Conservation (phyloP, 768 basidiomycete genomes). For the Rhodotorula graminis region DNA sequence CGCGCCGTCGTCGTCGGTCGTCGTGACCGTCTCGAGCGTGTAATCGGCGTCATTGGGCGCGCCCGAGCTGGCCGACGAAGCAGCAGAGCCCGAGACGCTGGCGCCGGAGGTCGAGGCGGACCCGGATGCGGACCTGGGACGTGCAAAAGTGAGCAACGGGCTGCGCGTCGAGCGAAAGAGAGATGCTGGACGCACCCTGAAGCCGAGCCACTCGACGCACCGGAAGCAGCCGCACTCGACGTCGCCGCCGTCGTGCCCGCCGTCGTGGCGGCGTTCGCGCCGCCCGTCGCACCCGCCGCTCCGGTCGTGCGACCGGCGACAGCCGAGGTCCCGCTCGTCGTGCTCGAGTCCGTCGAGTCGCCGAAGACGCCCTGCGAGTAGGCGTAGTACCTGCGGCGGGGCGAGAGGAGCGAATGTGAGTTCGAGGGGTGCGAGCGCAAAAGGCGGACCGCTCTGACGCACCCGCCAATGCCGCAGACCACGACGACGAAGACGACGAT, state of each 20-base stretch:
- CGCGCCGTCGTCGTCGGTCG: not conserved
- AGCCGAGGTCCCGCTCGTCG: not conserved
- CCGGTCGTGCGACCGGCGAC: not conserved
- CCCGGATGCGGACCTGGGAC: not conserved
- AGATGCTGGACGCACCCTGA: not conserved
- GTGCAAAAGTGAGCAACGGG: no score
- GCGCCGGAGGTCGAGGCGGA: not conserved
- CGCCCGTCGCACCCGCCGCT: not conserved
- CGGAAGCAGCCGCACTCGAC: not conserved
- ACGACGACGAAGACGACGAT: not conserved
- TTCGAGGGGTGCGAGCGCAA: not conserved
- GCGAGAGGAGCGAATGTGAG: not conserved
- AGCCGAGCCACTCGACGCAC: not conserved
- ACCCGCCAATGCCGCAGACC: not conserved
- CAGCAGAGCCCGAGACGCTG: not conserved
- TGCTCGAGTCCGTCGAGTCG: not conserved
- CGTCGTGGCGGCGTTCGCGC: not conserved
- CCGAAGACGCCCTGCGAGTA: not conserved
- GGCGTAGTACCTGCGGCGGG: not conserved
- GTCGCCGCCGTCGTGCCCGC: not conserved
- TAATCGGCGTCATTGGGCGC: not conserved
- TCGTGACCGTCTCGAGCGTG: not conserved
- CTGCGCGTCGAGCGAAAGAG: no score
- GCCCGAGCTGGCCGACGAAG: not conserved
- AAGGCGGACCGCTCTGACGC: not conserved